Conservation (phyloP, 768 basidiomycete species). For the Cantharellus anzutake region DNA sequence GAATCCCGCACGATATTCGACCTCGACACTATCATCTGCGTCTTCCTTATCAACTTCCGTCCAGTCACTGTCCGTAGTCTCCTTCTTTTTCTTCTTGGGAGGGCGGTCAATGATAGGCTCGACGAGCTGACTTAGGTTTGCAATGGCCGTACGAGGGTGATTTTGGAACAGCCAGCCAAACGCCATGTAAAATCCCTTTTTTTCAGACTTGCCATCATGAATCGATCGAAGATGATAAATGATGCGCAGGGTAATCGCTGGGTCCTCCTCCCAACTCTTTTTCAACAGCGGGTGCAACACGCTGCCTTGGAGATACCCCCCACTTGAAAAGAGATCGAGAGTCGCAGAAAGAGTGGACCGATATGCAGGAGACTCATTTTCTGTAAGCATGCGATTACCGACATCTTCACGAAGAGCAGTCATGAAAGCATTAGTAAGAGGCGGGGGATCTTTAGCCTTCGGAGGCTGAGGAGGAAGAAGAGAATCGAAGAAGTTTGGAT, state of each 20-base stretch:
- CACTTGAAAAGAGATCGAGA: slow-evolving; percentile 12
- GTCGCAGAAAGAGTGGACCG: slow-evolving; percentile 28
- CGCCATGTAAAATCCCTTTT: slow-evolving; percentile 35
- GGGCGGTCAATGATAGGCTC: slow-evolving; percentile 28
- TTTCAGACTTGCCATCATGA: slow-evolving; percentile 46
- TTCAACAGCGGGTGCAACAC: slow-evolving; percentile 22
- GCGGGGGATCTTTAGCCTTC: background rate
- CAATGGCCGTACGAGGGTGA: slow-evolving; percentile 50
- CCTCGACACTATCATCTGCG: slow-evolving; percentile 2
- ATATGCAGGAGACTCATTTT: slow-evolving; percentile 32
- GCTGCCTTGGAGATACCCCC: slow-evolving; percentile 10
- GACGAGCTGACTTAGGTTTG: slow-evolving; percentile 36
- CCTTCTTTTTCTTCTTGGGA: slow-evolving; percentile 12
- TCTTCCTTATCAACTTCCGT: slow-evolving; percentile 5
- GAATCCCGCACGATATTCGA: background rate
- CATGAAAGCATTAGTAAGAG: slow-evolving; percentile 26
- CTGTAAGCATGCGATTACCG: slow-evolving; percentile 28
- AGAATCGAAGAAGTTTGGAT: slow-evolving; percentile 35
- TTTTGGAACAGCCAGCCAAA: slow-evolving; percentile 52
- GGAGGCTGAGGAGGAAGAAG: slow-evolving; percentile 24
- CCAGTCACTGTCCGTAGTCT: slow-evolving; percentile 8
- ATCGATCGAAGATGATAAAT: slow-evolving; percentile 55
- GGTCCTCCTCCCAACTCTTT: slow-evolving; percentile 39
- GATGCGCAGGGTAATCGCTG: slow-evolving; percentile 36
- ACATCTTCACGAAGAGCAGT: slow-evolving; percentile 26